Percentiles rank a stretch among this genome's conserved stretches.
These are phyloP conservation scores for Alisma plantagoaquatica DNA, from an alignment of 106 monocot genomes.

Conservation along the genomic window DNA sequence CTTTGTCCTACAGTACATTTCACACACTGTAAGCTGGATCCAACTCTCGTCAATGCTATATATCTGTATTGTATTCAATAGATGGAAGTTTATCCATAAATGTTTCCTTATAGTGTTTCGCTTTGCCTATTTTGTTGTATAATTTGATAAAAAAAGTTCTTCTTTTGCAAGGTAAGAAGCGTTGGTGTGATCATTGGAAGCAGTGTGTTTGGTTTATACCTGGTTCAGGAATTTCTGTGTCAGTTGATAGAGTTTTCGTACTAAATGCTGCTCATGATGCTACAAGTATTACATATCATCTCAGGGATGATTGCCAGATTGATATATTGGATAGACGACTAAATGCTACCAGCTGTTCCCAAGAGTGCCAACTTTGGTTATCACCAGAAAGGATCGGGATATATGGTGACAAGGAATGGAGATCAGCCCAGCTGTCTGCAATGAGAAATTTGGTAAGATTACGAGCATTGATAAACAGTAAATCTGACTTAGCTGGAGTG, in stretches of 20 bases:
- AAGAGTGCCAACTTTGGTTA: too few species aligned
- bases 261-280: slow-evolving; percentile 59
- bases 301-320: slow-evolving; percentile 16
- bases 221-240: slow-evolving; percentile 38
- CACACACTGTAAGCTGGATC: too few species aligned
- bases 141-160: too few species aligned
- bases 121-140: too few species aligned
- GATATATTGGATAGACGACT: not conserved
- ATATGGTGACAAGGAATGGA: slow-evolving; percentile 68
- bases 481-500: not conserved
- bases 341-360: slow-evolving; percentile 9
- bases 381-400: slow-evolving; percentile 70
- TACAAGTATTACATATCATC: slow-evolving; percentile 50
- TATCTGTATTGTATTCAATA: too few species aligned
- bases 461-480: not conserved
- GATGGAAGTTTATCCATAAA: too few species aligned
- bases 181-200: slow-evolving; percentile 98
- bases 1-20: too few species aligned
- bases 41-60: too few species aligned
- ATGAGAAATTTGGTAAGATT: slow-evolving; percentile 60
- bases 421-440: slow-evolving; percentile 39
- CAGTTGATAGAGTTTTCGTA: slow-evolving; percentile 22
- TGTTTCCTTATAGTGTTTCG: too few species aligned
- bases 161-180: slow-evolving; percentile 30
- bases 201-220: slow-evolving; percentile 89